Conservation (phyloP, 129 eudicot species). For the Flaveria sonorensis region DNA sequence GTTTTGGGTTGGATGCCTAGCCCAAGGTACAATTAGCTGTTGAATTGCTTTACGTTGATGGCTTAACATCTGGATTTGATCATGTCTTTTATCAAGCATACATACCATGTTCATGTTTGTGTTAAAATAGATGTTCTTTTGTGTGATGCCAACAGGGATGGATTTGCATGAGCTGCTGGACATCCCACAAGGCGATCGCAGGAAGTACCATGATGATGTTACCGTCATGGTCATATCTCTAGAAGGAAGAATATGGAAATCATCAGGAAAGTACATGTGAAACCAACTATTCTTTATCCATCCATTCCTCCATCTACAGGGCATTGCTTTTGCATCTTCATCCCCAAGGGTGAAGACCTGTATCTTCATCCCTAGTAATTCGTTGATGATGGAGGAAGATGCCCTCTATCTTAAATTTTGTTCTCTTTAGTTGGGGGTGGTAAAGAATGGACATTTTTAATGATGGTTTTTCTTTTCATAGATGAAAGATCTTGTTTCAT, state of each 20-base stretch:
- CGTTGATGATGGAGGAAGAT: constrained; percentile 15
- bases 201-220: constrained; percentile 93
- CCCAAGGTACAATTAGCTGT: not conserved
- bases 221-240: constrained; percentile 82
- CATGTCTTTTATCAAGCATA: constrained; percentile 2
- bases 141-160: constrained; percentile 56
- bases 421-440: constrained; percentile 24
- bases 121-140: constrained; percentile 5
- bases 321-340: not conserved
- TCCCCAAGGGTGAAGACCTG: constrained; percentile 5
- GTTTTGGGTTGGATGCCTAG: too few relatives aligned
- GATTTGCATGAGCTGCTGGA: constrained; percentile 85
- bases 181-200: constrained; percentile 88
- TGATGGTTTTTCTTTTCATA: constrained; percentile 28
- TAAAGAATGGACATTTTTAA: constrained; percentile 31
- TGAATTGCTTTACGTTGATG: not conserved
- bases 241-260: constrained; percentile 91
- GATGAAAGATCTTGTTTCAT: constrained; percentile 39
- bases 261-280: constrained; percentile 82
- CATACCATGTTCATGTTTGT: constrained; percentile 2
- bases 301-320: not conserved
- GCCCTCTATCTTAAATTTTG: not conserved
- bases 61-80: not conserved
- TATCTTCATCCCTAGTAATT: not conserved
- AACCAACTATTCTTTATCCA: not conserved